Base-by-base conservation (phyloP, 2,329 filamentous ascomycete genomes). In the Aspergillus novofumigatus region DNA sequence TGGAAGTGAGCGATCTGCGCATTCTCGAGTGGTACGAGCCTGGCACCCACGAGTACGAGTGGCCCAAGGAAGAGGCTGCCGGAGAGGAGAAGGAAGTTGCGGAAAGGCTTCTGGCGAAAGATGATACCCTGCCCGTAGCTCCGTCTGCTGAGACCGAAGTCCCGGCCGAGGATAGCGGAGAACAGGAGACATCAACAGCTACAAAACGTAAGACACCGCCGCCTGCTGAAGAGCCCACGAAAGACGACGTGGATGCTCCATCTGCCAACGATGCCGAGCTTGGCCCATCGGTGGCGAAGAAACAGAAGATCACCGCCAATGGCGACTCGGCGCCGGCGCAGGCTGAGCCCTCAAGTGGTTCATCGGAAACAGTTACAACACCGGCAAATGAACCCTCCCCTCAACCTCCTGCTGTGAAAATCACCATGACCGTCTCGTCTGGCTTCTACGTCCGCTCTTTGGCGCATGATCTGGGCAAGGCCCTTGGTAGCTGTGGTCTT, bases 381-480 rank as follows among this genome's bases (percentile, higher is more conserved):
- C 45, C 48, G 2, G 1, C 44, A n/a, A 58, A 59, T 11, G 53
- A 55, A 41, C 56, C 62, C 17, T 54, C 51, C 32, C 58, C 63
- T 11, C 69, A 67, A 38, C 68, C 91, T 1, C 86, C 93, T 1
- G 94, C 93, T 0, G 90, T 85, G 51, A 88, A 85, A 69, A 85
- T 99, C 58, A 87, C 89, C 56, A 91, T 99, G 85, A 96, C 90
- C 0, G 93, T 97, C 52, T 92, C 92, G 1, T 96, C 92, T 0
- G 94, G 94, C 42, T 99, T 97, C 80, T 99, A 99, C 73, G 92
- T 99, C 14, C 89, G 94, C 61, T 95, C 90, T 57, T 86, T 99
- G 65, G 92, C 91, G 66, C 92, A 97, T 71, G 94, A 99, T 68
- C 82, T 99, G 3, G 94, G 93, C 23, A 80, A 86, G 63, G 91